phyloP scores from a whole-genome alignment of 2,329 filamentous ascomycete species.

The Bipolaris oryzae region DNA sequence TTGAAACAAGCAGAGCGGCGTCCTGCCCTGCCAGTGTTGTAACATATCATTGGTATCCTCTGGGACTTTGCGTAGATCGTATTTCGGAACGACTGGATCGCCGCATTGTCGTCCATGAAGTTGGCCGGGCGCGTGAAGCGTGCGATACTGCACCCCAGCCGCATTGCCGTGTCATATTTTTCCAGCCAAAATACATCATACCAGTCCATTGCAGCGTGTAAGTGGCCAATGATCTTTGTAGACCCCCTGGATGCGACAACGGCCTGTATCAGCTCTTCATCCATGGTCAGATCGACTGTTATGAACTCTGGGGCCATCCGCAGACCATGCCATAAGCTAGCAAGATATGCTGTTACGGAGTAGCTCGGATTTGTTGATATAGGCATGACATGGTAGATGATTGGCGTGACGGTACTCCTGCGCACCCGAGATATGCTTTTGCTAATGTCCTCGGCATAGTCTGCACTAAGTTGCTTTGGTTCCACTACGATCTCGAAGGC shows the following conservation, averaged over 20 bases:
- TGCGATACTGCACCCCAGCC: constrained; percentile 65
- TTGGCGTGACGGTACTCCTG: constrained; percentile 62
- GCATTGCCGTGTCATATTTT: constrained; percentile 64
- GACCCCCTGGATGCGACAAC: constrained; percentile 59
- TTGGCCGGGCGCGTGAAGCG: constrained; percentile 65
- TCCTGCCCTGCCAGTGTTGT: constrained; percentile 68
- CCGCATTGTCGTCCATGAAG: constrained; percentile 66
- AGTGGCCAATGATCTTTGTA: constrained; percentile 67
- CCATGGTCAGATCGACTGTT: constrained; percentile 65
- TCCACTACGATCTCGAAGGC: constrained; percentile 68
- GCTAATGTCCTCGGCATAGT: constrained; percentile 56
- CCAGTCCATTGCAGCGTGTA: constrained; percentile 61
- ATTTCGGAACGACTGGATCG: constrained; percentile 62
- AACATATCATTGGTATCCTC: constrained; percentile 64
- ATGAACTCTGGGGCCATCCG: constrained; percentile 67
- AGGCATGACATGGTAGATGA: constrained; percentile 49
- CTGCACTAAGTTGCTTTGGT: constrained; percentile 26
- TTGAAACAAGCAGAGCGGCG: constrained; percentile 71
- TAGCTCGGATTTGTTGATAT: constrained; percentile 27
- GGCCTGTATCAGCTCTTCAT: constrained; percentile 58
- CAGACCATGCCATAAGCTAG: constrained; percentile 64
- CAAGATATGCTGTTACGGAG: constrained; percentile 55
- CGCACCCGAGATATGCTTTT: constrained; percentile 64
- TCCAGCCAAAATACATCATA: constrained; percentile 60
- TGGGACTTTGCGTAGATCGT: constrained; percentile 54